phyloP scores from a whole-genome alignment of 805 yeast species.

The Torulaspora maleeae region DNA sequence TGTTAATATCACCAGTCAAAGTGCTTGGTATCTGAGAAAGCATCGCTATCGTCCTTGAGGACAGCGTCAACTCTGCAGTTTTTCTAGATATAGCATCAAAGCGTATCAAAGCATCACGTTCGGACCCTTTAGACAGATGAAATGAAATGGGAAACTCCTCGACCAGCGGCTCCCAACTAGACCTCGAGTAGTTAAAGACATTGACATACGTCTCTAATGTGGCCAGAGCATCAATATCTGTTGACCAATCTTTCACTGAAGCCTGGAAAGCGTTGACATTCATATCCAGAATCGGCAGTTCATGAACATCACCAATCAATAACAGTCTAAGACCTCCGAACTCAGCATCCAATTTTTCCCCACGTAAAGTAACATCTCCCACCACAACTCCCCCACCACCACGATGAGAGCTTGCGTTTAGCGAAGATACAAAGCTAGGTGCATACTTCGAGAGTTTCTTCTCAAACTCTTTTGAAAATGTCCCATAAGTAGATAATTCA shows the following conservation, averaged over 20 bases:
- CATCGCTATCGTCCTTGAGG: slow-evolving; percentile 76
- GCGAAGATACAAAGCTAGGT: slow-evolving; percentile 48
- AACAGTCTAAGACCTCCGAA: slow-evolving; percentile 77
- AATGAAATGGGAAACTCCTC: slow-evolving; percentile 83
- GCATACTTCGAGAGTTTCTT: slow-evolving; percentile 59
- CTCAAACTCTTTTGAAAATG: slow-evolving; percentile 61
- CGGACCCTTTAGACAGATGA: slow-evolving; percentile 51
- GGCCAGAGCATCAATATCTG: slow-evolving; percentile 67
- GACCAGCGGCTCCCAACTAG: slow-evolving; percentile 91
- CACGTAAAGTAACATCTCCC: slow-evolving; percentile 48
- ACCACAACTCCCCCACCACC: slow-evolving; percentile 18
- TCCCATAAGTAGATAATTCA: slow-evolving; percentile 29
- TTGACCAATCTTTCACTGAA: slow-evolving; percentile 77
- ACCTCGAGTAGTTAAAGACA: slow-evolving; percentile 80
- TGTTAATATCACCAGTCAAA: slow-evolving; percentile 47
- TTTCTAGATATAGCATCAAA: slow-evolving; percentile 73
- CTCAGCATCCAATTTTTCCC: slow-evolving; percentile 62
- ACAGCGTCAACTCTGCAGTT: slow-evolving; percentile 71
- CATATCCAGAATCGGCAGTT: slow-evolving; percentile 80
- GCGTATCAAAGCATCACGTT: slow-evolving; percentile 45
- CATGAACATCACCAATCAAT: slow-evolving; percentile 85
- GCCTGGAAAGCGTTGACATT: slow-evolving; percentile 64
- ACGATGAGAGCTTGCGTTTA: slow-evolving; percentile 40
- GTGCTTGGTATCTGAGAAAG: slow-evolving; percentile 62
- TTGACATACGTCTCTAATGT: slow-evolving; percentile 63